Evolutionary conservation across 768 basidiomycete species (phyloP), one percentile per base, ranked within the genome.

Genomic region (Imleria badia): DNA sequence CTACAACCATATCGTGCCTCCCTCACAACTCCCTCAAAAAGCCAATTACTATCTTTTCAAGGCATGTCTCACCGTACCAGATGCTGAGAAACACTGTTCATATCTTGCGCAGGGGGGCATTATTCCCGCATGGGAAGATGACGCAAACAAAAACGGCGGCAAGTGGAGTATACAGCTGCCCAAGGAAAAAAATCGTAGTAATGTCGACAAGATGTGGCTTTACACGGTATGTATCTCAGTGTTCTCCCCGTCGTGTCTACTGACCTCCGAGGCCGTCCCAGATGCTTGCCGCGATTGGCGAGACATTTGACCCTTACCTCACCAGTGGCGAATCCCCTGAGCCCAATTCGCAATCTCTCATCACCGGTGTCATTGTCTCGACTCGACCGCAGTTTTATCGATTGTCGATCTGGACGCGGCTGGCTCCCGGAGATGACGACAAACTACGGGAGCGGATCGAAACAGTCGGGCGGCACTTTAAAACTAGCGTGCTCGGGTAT

Each of bases 41-140:
- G 93, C 94, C n/a, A 98, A 98, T 70, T 99, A 99, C 73, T 99
- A 98, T 76, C 79, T 99, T 60, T 98, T 99, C 86, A 98, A 97
- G 81, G 92, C 87, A 48, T 45, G 83, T 73, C 20, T 33, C 12
- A 10, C 17, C 11, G 22, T 38, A 11, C 14, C 13, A 29, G 35
- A 20, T 48, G 15, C 46, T 38, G 36, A 42, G 38, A 49, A 46
- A 19, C 29, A 22, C 22, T 59, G 49, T 30, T 55, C 55, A 58
- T 52, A 22, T 33, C 42, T 12, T 17, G 34, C 52, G 45, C 65
- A 95, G 93, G 94, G 94, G 65, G 91, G 88, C 26, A 97, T 98
- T 60, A 96, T 96, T 60, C 94, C 94, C 8, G 95, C 95, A 48
- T 97, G 94, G 94, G 95, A 97, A 68, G 95, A 97, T 63, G 87